Evolutionary conservation across 2,329 filamentous ascomycete genomes (phyloP), one percentile per base, ranked within the genome.

Genomic region (Raffaelea arxii): DNA sequence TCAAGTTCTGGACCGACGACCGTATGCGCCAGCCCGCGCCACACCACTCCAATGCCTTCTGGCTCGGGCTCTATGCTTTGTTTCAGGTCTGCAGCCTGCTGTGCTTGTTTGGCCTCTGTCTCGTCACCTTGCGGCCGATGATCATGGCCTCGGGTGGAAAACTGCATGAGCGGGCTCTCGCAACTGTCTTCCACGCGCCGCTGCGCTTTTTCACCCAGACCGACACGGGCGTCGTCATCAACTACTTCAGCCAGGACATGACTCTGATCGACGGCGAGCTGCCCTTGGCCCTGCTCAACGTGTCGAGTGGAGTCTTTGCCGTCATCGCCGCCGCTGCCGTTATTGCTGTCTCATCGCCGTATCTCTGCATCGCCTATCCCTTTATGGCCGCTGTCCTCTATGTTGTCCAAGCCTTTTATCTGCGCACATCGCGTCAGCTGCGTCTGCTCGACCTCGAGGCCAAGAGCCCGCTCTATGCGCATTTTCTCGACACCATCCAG

Each of bases 381-480:
- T 58, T 74, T 3, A 54, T 80, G 3, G 49, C 68, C 9, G 59
- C 55, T 0, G 50, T 70, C 1, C 49, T 80, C 1, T 80, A 70
- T 46, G 49, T 64, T 2, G 58, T 81, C 0, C 77, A 80, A 50
- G 72, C 65, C 44, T 68, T 78, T 42, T 82, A 82, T 52, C 65
- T 82, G 2, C 66, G 74, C 0, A 82, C 78, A 0, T 80, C 77
- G 1, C 64, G 77, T 0, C 78, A 82, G 56, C 57, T 83, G 7
- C 68, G 78, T 42, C 66, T 79, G 19, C 58, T 83, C 11, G 78
- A 82, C 40, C 66, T 83, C 1, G 79, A 83, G 56, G 69, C 74
- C 2, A 80, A 82, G 52, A 71, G 72, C 1, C 77, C 77, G 0
- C 60, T 81, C 0, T 79, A 75, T 49, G 43, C 67, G 0, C 66